These are phyloP conservation scores for Trichoderma koningii DNA, from an alignment of 2,329 filamentous ascomycete genomes.

Conservation along the genomic window DNA sequence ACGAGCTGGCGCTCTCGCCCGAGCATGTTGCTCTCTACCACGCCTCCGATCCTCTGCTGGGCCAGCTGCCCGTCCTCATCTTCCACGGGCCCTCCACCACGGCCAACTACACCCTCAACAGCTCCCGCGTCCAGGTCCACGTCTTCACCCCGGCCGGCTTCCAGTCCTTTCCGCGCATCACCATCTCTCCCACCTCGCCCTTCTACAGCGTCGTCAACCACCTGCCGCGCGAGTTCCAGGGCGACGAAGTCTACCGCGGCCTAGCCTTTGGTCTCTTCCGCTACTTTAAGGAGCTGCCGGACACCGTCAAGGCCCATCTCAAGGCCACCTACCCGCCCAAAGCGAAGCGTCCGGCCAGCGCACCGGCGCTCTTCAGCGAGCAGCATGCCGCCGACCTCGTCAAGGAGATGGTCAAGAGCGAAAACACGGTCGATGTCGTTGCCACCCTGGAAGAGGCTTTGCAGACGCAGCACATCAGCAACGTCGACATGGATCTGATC, in stretches of 20 bases:
- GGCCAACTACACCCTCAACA: slow-evolving; percentile 81
- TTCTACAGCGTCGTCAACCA: slow-evolving; percentile 89
- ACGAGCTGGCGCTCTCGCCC: slow-evolving; percentile 75
- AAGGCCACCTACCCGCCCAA: slow-evolving; percentile 58
- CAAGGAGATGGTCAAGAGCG: slow-evolving; percentile 78
- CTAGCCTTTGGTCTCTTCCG: slow-evolving; percentile 91
- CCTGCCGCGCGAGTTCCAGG: slow-evolving; percentile 90
- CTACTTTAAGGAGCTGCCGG: slow-evolving; percentile 87
- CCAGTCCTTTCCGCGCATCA: slow-evolving; percentile 86
- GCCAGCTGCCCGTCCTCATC: slow-evolving; percentile 78
- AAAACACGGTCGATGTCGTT: slow-evolving; percentile 73
- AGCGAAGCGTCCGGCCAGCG: slow-evolving; percentile 61
- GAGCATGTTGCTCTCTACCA: slow-evolving; percentile 87
- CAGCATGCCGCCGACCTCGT: slow-evolving; percentile 92
- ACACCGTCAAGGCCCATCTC: slow-evolving; percentile 72
- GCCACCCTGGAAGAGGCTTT: slow-evolving; percentile 73
- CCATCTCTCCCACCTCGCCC: slow-evolving; percentile 87
- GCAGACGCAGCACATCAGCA: slow-evolving; percentile 78
- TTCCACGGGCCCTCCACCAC: slow-evolving; percentile 93
- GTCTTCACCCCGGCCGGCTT: slow-evolving; percentile 88
- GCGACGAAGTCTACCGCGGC: slow-evolving; percentile 88
- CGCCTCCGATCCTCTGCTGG: slow-evolving; percentile 79
- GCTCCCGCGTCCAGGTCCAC: slow-evolving; percentile 92
- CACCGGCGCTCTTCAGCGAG: slow-evolving; percentile 77
- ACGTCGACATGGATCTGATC: slow-evolving; percentile 85